Base-by-base conservation (phyloP, 2,329 filamentous ascomycete genomes). In the Thielaviopsis musarum region DNA sequence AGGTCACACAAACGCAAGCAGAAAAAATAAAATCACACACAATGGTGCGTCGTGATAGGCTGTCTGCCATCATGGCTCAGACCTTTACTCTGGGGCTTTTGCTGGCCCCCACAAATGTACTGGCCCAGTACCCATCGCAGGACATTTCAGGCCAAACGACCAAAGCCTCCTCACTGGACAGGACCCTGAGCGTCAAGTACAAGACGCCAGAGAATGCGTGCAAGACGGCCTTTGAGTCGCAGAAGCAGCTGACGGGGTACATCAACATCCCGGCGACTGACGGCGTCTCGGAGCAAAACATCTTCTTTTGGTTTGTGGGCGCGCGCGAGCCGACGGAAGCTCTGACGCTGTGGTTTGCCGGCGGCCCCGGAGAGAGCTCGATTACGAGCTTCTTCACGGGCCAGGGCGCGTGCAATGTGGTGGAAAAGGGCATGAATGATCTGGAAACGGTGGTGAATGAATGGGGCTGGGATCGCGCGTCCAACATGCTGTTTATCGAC, bases 221-320 rank as follows among this genome's bases (percentile, higher is more conserved):
- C 69, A 77, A 73, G 54, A 87, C 85, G 1, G 79, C 78, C 7
- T 86, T 85, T 65, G 67, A 74, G 52, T 74, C 73, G 0, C 85
- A 88, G 69, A 77, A 82, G 68, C 85, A 88, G 68, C 86, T 83
- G 66, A 80, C 82, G 3, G 85, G 85, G 66, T 87, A 85, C 77
- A 80, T 88, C 59, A 76, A 71, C 58, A 70, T 87, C 5, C 80
- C 82, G 5, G 82, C 54, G 1, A 41, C 22, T 2, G 53, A n/a
- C 21, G 51, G 26, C 4, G 34, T 51, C 19, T 48, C 54, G 4
- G 57, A 61, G 38, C 61, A 64, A 38, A 80, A 76, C 64, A 64
- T 76, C 3, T 77, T 77, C 67, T 77, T 77, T 65, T 77, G 74
- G 75, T 77, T 75, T 62, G 72, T 77, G 54, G 73, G 71, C 56